phyloP scores from a whole-genome alignment of 345 rosid species.

The Populus ilicifolia region DNA sequence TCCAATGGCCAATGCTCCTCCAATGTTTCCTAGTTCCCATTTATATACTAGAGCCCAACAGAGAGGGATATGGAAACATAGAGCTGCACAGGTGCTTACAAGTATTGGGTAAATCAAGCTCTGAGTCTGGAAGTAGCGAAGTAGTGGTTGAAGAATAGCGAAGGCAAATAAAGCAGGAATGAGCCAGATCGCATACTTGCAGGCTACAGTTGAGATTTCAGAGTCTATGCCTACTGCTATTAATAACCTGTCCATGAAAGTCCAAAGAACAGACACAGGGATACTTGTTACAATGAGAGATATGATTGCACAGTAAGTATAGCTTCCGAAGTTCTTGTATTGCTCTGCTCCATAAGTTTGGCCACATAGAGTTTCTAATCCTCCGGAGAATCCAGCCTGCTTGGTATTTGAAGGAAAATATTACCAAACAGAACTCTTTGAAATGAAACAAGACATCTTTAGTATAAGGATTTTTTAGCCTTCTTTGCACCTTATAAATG shows the following conservation, averaged over 20 bases:
- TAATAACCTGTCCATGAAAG: conserved; percentile 44
- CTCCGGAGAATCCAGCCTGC: conserved; percentile 54
- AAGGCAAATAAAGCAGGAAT: conserved; percentile 43
- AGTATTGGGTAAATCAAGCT: conserved; percentile 42
- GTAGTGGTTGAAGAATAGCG: conserved; percentile 37
- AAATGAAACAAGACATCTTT: neutral
- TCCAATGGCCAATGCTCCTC: conserved; percentile 43
- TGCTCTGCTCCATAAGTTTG: conserved; percentile 65
- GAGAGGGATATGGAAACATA: conserved; percentile 40
- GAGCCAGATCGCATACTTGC: conserved; percentile 40
- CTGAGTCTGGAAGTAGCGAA: conserved; percentile 48
- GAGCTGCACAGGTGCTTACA: conserved; percentile 32
- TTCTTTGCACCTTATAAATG: too few relatives aligned
- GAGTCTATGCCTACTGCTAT: conserved; percentile 40
- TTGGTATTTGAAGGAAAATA: neutral
- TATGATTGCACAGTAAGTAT: conserved; percentile 36
- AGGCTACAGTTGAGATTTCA: conserved; percentile 35
- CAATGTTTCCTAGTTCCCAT: conserved; percentile 22
- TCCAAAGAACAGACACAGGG: conserved; percentile 39
- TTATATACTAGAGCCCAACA: conserved; percentile 46
- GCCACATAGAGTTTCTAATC: conserved; percentile 56
- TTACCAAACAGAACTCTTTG: neutral
- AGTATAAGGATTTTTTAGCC: neutral
- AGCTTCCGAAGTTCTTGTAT: conserved; percentile 38
- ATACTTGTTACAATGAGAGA: conserved; percentile 32